These are phyloP conservation scores for Pneumocystis canis DNA, from an alignment of 1,139 yeast genomes.

Conservation along the genomic window DNA sequence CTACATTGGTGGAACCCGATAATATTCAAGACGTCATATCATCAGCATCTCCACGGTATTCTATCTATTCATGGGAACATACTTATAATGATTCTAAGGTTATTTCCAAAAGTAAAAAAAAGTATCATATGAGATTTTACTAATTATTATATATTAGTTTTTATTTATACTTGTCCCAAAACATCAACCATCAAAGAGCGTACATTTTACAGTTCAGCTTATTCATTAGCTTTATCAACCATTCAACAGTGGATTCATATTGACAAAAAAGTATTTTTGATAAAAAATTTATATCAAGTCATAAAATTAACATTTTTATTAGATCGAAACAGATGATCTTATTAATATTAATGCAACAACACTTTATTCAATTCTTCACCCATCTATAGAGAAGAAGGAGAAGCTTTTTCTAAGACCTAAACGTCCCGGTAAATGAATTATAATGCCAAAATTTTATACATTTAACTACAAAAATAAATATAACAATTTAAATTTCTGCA, in stretches of 20 bases:
- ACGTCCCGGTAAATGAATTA: constrained; percentile 23
- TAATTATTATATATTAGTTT: constrained; percentile 27
- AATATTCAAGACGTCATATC: constrained; percentile 22
- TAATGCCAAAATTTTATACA: neutral
- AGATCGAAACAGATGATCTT: constrained; percentile 24
- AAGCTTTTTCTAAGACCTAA: constrained; percentile 24
- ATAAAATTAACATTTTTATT: constrained; percentile 7
- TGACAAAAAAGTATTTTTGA: constrained; percentile 17
- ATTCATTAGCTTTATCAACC: constrained; percentile 40
- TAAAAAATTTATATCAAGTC: neutral
- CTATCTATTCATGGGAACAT: constrained; percentile 29
- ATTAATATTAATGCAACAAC: constrained; percentile 17
- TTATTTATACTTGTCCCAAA: constrained; percentile 80
- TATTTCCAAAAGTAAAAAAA: neutral
- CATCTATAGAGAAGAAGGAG: constrained; percentile 14
- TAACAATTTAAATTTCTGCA: neutral
- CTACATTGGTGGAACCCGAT: constrained; percentile 18
- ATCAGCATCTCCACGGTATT: constrained; percentile 42
- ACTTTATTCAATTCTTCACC: constrained; percentile 17
- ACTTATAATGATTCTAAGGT: neutral
- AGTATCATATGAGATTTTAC: constrained; percentile 3
- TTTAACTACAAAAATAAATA: neutral
- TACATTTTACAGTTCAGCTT: constrained; percentile 81
- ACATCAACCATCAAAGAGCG: constrained; percentile 81
- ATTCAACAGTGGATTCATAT: constrained; percentile 17